Evolutionary conservation across 352 stramenopile genomes (phyloP), one percentile per base, ranked within the genome.

Genomic region (Phytophthora podocarpi): DNA sequence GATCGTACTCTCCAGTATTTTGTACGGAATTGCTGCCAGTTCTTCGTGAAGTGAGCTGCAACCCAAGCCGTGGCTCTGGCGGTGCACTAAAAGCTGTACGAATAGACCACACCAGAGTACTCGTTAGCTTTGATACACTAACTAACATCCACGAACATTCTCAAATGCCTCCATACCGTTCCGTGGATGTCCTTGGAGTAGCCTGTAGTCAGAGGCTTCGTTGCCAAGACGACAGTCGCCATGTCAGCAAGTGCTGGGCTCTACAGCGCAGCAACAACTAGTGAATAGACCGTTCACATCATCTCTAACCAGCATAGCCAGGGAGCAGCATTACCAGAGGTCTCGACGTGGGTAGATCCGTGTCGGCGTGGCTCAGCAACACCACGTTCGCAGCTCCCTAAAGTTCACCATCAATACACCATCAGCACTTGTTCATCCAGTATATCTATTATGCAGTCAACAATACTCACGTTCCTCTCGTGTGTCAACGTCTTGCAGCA

Each of bases 171-270:
- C n/a, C n/a, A n/a, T 70, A 93, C 84, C 36, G 82, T 89, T 55
- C 84, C 84, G 26, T 93, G 80, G 3, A 93, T 79, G 35, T 91
- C 84, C 43, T 86, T 89, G 42, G 76, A 90, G 65, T 91, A 93
- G 12, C 84, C 84, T 36, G 74, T 90, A 1, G 73, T 59, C 5
- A 93, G 61, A 4, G 81, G 76, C n/a, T 78, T 69, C 13, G 82
- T 79, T 0, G 64, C 40, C 32, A 91, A 74, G 3, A 76, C 60
- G 30, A 89, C 67, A 0, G 74, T 89, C 20, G 84, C 67, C 27
- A 93, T 63, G n/a, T 93, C 84, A 1, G 63, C 56, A 10, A 93
- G 59, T 6, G 75, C 49, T 2, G 72, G 50, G 18, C 64, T 78
- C 83, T 92, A 47, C 28, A 60, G 1, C 13, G 21, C 36, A 58